Percentiles rank a stretch among this genome's conserved stretches.
Evolutionary conservation across 352 stramenopile genomes (phyloP).

Genomic region (Globisporangium camurandrum): DNA sequence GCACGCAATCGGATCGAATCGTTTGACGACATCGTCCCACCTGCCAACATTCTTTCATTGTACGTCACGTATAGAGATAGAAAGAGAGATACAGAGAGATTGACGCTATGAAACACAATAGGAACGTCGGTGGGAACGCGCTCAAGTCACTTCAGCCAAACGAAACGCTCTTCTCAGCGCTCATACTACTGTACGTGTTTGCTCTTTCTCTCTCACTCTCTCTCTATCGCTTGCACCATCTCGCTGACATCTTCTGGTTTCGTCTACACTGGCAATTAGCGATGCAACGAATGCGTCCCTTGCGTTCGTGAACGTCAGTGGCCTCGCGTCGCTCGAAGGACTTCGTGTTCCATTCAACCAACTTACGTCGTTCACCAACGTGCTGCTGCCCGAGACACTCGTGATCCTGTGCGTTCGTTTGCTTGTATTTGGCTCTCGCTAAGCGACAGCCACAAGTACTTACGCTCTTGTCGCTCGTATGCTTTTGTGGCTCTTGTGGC

Average conservation of each 20-base stretch:
- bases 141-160: background rate
- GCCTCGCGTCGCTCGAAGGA: constrained; percentile 1
- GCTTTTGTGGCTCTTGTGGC: too few species aligned
- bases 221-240: background rate
- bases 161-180: background rate
- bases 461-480: too few species aligned
- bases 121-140: constrained; percentile 5
- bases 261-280: background rate
- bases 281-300: constrained; percentile 12
- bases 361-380: constrained; percentile 5
- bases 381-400: constrained; percentile 5
- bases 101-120: background rate
- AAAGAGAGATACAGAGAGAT: background rate
- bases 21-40: constrained; percentile 4
- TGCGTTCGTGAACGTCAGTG: background rate
- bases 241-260: too few species aligned
- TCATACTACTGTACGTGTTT: constrained; percentile 6
- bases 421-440: too few species aligned
- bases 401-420: constrained; percentile 2
- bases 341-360: constrained; percentile 10
- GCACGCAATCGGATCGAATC: constrained; percentile 9
- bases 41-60: background rate
- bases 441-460: background rate
- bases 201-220: background rate
- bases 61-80: background rate